A percentile compares a stretch with the other conserved stretches of the same genome.
Evolutionary conservation across 441 rosid species (phyloP).

Genomic region (Corymbia calophylla): DNA sequence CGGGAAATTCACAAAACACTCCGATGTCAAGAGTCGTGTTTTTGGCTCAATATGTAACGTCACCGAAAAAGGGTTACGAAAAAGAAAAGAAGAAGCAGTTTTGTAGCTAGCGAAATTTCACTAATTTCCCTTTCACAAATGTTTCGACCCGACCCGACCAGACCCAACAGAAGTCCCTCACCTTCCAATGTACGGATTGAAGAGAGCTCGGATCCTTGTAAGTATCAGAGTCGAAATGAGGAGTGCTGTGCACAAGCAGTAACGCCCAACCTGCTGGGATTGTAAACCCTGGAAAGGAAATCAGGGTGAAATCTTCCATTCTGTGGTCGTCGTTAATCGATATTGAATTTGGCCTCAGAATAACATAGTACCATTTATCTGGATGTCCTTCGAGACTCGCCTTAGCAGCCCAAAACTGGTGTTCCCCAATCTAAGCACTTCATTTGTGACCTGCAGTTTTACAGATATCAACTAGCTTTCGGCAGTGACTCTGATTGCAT

Average conservation of each 20-base stretch:
- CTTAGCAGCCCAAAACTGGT: too few species aligned
- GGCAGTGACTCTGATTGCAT: neutral
- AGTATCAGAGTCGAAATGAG: constrained; percentile 19
- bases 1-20: neutral
- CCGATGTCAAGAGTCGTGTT: neutral
- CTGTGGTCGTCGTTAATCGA: too few species aligned
- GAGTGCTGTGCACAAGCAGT: constrained; percentile 15
- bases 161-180: neutral
- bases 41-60: neutral
- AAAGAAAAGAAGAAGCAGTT: neutral
- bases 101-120: too few species aligned
- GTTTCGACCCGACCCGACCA: too few species aligned
- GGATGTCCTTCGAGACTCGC: constrained; percentile 5
- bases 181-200: constrained; percentile 32
- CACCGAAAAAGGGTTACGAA: neutral
- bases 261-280: constrained; percentile 35
- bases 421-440: too few species aligned
- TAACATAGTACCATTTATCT: constrained; percentile 3
- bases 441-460: too few species aligned
- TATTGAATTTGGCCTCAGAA: too few species aligned
- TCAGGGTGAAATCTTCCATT: neutral
- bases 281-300: constrained; percentile 18
- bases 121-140: too few species aligned
- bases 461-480: too few species aligned
- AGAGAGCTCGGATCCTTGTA: constrained; percentile 21